Percentiles rank a stretch among this genome's conserved stretches.
phyloP scores from a whole-genome alignment of 495 filamentous ascomycete genomes.

The Sordaria brevicollis region DNA sequence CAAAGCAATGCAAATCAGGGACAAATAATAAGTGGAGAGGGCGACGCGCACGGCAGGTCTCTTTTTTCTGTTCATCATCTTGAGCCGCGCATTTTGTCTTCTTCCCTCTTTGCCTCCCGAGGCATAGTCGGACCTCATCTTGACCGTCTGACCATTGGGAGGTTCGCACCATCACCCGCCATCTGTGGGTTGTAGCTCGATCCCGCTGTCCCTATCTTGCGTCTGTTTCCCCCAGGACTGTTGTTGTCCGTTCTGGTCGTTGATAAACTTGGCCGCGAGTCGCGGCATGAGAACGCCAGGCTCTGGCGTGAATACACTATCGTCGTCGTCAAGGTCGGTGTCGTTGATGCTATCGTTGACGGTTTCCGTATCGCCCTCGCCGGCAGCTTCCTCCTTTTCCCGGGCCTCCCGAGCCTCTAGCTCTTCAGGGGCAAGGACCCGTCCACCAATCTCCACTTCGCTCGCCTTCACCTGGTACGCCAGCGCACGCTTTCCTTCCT shows the following conservation, averaged over 20 bases:
- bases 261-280: constrained; percentile 1
- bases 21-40: background rate
- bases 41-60: background rate
- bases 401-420: constrained; percentile 20
- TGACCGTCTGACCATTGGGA: constrained; percentile 1
- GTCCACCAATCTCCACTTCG: constrained; percentile 73
- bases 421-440: constrained; percentile 53
- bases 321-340: constrained; percentile 12
- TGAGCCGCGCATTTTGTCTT: background rate
- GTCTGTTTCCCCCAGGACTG: constrained; percentile 23
- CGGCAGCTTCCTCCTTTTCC: constrained; percentile 50
- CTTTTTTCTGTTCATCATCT: background rate
- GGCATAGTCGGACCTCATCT: background rate
- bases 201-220: constrained; percentile 45
- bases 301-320: constrained; percentile 15
- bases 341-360: constrained; percentile 3
- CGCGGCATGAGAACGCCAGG: constrained; percentile 5
- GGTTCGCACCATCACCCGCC: constrained; percentile 14
- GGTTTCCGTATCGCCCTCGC: constrained; percentile 8
- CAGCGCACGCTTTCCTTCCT: constrained; percentile 75
- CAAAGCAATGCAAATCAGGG: background rate
- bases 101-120: background rate
- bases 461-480: constrained; percentile 64
- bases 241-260: background rate
- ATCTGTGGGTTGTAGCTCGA: constrained; percentile 30